Percentiles rank a stretch among this genome's conserved stretches.
Conservation (phyloP, 1,284 basidiomycete genomes). For the Kalmanozyma brasiliensis region DNA sequence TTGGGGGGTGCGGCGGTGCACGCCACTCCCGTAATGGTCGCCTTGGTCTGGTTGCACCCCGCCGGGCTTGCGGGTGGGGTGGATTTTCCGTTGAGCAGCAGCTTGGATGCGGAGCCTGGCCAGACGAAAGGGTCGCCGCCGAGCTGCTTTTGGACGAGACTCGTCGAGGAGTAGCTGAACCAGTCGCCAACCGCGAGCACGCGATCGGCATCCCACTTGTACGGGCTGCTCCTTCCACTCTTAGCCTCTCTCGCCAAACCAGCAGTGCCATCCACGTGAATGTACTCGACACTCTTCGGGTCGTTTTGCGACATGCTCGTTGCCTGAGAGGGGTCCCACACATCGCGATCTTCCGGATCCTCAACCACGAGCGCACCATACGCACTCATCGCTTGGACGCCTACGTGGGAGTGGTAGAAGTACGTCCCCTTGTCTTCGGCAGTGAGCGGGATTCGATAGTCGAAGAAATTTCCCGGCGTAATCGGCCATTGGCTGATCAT, state of each 20-base stretch:
- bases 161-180: constrained; percentile 30
- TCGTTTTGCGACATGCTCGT: background rate
- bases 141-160: constrained; percentile 24
- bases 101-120: constrained; percentile 46
- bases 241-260: constrained; percentile 6
- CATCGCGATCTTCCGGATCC: constrained; percentile 9
- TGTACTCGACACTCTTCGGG: background rate
- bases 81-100: constrained; percentile 52
- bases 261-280: constrained; percentile 2
- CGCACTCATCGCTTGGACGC: constrained; percentile 51
- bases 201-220: constrained; percentile 38
- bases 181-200: constrained; percentile 51
- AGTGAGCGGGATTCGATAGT: constrained; percentile 44
- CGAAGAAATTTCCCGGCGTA: constrained; percentile 36
- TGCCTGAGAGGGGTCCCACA: constrained; percentile 3
- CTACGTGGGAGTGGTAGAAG: constrained; percentile 59
- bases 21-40: background rate
- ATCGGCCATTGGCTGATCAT: constrained; percentile 59
- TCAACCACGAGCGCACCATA: constrained; percentile 57
- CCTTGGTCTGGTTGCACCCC: constrained; percentile 45
- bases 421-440: constrained; percentile 35
- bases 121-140: constrained; percentile 50
- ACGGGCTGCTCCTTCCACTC: constrained; percentile 13
- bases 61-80: too few species aligned
- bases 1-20: constrained; percentile 9